phyloP scores from a whole-genome alignment of 2,329 filamentous ascomycete species.

The Aspergillus alliaceus region DNA sequence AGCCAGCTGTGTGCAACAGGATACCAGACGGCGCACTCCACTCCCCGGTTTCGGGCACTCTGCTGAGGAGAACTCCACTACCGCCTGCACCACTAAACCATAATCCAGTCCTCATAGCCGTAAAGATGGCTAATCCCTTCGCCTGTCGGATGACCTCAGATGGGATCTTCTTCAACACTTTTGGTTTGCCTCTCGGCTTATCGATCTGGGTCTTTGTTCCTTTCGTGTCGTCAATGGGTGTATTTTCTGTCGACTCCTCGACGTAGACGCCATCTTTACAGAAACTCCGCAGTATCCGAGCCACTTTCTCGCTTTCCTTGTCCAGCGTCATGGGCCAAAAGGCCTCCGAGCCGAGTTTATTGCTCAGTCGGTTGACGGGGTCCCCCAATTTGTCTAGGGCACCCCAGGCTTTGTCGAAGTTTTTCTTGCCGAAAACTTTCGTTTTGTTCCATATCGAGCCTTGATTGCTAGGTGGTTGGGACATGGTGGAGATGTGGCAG shows the following conservation, averaged over 20 bases:
- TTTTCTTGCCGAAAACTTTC: conserved; percentile 55
- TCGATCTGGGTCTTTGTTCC: conserved; percentile 42
- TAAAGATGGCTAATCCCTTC: conserved; percentile 87
- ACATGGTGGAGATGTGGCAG: background rate
- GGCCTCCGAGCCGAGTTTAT: conserved; percentile 76
- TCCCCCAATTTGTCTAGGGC: conserved; percentile 67
- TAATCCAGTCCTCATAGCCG: conserved; percentile 86
- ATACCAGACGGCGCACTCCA: conserved; percentile 92
- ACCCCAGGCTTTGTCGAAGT: conserved; percentile 71
- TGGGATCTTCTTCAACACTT: conserved; percentile 77
- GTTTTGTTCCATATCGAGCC: conserved; percentile 27
- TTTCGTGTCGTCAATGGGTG: conserved; percentile 12
- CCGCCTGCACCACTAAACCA: conserved; percentile 93
- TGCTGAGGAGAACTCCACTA: conserved; percentile 80
- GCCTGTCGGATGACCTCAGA: conserved; percentile 81
- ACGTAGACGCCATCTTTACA: conserved; percentile 74
- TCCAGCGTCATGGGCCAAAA: conserved; percentile 86
- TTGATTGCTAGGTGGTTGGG: background rate
- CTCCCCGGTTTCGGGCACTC: conserved; percentile 72
- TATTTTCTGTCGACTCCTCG: conserved; percentile 52
- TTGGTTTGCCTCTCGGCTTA: conserved; percentile 59
- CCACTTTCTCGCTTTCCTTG: conserved; percentile 86
- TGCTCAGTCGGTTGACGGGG: conserved; percentile 76
- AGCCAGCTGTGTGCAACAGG: conserved; percentile 79
- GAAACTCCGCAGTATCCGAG: conserved; percentile 83